phyloP scores from a whole-genome alignment of 1,139 yeast genomes.

The Blastobotrys ciferrii region DNA sequence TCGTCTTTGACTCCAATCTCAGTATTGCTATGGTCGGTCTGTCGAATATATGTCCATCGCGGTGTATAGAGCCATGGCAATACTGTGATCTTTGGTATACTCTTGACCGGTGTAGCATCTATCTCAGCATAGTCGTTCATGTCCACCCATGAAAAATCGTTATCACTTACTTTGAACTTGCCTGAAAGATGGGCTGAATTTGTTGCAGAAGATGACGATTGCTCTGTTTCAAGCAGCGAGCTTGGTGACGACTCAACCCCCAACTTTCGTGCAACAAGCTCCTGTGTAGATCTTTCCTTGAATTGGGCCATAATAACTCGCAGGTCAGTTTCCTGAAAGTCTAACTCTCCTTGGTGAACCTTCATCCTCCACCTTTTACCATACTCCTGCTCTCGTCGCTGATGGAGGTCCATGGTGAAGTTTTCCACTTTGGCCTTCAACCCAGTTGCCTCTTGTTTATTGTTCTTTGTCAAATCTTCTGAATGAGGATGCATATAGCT shows the following conservation, averaged over 20 bases:
- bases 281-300: constrained; percentile 52
- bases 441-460: constrained; percentile 66
- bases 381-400: constrained; percentile 65
- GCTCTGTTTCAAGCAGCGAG: constrained; percentile 21
- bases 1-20: constrained; percentile 27
- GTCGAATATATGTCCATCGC: constrained; percentile 70
- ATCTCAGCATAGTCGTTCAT: constrained; percentile 77
- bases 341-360: constrained; percentile 75
- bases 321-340: constrained; percentile 67
- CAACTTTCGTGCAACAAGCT: constrained; percentile 43
- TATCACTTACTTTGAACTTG: constrained; percentile 42
- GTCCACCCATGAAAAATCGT: constrained; percentile 72
- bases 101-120: constrained; percentile 38
- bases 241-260: constrained; percentile 24
- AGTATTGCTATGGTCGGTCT: constrained; percentile 44
- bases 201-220: constrained; percentile 15
- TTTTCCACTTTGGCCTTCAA: constrained; percentile 66
- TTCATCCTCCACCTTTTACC: constrained; percentile 62
- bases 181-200: constrained; percentile 26
- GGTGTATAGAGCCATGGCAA: constrained; percentile 73
- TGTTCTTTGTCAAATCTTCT: constrained; percentile 43
- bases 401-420: constrained; percentile 80
- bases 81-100: constrained; percentile 57
- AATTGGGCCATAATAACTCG: constrained; percentile 69
- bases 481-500: constrained; percentile 59